Base-by-base conservation (phyloP, 1,284 basidiomycete genomes). In the Melampsora americana region DNA sequence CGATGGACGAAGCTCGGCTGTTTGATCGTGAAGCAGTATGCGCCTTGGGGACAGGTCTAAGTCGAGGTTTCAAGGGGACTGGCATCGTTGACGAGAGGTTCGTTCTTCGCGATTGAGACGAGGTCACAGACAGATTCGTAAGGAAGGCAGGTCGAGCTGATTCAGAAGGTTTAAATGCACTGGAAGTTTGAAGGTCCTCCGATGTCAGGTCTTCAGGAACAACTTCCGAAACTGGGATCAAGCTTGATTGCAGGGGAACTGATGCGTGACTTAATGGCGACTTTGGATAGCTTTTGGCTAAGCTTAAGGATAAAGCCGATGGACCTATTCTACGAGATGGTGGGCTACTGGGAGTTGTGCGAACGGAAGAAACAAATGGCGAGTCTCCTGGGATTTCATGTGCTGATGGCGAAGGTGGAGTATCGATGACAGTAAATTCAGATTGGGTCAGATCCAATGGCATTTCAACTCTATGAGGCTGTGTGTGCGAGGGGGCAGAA, bases 121-220 rank as follows among this genome's bases (percentile, higher is more conserved):
- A 70, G 23, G 60, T 35, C n/a, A 44, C 35, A 5, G 71, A 67
- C 20, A 66, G 39, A 66, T 64, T 74, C 20, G 71, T 53, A 12
- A 74, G 71, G 50, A 74, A 74, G 9, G 71, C 71, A 16, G 71
- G 71, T 39, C 71, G 62, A 16, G 71, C 71, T 12, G 71, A 74
- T 66, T 74, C 71, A 14, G 71, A 74, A 20, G 71, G 71, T 46
- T 74, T 74, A 28, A 74, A 74, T 72, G 42, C 70, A n/a, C 59
- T 46, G 26, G 71, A 23, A 32, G 61, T 12, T 28, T 59, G 53
- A 59, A 59, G n/a, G 26, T 61, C 32, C 1, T 64, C 46, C 16
- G 23, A 32, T 20, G 23, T n/a, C n/a, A 28, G 28, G 16, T 32
- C 64, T 14, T 66, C 64, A 48, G 23, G 18, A 26, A 23, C 12